Base-by-base conservation (phyloP, 2,329 filamentous ascomycete species). In the Cryphonectria japonica region DNA sequence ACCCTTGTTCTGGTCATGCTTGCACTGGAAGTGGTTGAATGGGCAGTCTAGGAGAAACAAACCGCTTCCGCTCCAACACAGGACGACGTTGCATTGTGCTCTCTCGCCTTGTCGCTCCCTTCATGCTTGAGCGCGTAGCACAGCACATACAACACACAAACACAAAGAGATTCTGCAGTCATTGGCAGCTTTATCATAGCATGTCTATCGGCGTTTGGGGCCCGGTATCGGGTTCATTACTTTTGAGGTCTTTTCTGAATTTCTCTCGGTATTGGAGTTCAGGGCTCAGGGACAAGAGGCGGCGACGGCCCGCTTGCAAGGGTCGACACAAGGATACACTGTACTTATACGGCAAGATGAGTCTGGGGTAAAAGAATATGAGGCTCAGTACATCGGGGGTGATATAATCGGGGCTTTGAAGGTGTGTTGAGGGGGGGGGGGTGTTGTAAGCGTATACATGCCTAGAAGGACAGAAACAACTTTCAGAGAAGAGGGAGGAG, bases 21-120 rank as follows among this genome's bases (percentile, higher is more conserved):
- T 78, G 96, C 95, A 29, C 85, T 99, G 66, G 94, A 98, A 80
- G 94, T 96, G 2, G 91, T 98, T 6, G 93, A 97, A 78, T 98
- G 95, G 95, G 93, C 94, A 6, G 79, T 74, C 39, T 72, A 67
- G 29, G 37, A 57, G 13, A 22, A 22, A 32, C 34, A 16, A 16
- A 11, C 54, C 22, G 11, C 46, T n/a, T 46, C 41, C 39, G 26
- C 54, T 62, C 19, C 46, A 39, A 22, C 19, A 32, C 32, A 32
- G 64, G n/a, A 14, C 7, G n/a, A 22, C n/a, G 46, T 9, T 37
- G 3, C 3, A 50, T 13, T 32, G 26, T 34, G 62, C 43, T 39
- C 46, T 57, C 9, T 54, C 8, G 29, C 32, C 34, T 22, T 52
- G n/a, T 19, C 22, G 13, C 14, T 32, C 29, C 54, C 29, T 59